These are phyloP conservation scores for Triglochin maritima DNA, from an alignment of 106 monocot species.

Conservation along the genomic window DNA sequence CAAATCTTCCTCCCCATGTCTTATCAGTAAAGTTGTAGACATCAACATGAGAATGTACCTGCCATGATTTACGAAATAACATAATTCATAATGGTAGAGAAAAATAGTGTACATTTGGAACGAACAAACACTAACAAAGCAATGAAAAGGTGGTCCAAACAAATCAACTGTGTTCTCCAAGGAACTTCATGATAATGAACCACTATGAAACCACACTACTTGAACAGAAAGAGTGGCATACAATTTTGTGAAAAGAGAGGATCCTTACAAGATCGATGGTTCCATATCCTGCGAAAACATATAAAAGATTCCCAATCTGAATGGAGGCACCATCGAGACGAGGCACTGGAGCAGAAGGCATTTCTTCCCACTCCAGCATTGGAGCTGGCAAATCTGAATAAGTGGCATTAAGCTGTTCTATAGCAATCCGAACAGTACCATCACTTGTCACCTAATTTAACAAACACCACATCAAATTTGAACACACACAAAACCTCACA, in stretches of 20 bases:
- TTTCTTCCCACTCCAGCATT: constrained; percentile 68
- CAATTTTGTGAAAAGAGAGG: too few relatives aligned
- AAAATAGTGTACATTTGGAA: background rate
- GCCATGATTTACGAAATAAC: constrained; percentile 3
- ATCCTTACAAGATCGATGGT: constrained; percentile 70
- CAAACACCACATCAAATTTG: background rate
- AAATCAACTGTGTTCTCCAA: too few relatives aligned
- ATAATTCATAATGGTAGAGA: background rate
- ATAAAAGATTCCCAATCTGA: constrained; percentile 71
- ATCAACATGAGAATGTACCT: constrained; percentile 99
- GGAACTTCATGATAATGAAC: too few relatives aligned
- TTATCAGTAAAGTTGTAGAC: constrained; percentile 73
- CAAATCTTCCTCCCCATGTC: constrained; percentile 80
- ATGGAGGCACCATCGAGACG: constrained; percentile 78
- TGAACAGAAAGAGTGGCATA: too few relatives aligned
- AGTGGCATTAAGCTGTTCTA: constrained; percentile 39
- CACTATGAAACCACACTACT: too few relatives aligned
- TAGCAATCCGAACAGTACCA: background rate
- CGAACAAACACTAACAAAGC: too few relatives aligned
- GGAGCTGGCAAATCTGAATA: constrained; percentile 67
- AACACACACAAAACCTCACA: too few relatives aligned
- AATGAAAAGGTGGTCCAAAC: too few relatives aligned
- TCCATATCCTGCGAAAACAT: constrained; percentile 83
- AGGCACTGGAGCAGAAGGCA: constrained; percentile 77
- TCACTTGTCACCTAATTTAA: background rate